phyloP scores from a whole-genome alignment of 495 filamentous ascomycete species.

The Acidiella bohemica region DNA sequence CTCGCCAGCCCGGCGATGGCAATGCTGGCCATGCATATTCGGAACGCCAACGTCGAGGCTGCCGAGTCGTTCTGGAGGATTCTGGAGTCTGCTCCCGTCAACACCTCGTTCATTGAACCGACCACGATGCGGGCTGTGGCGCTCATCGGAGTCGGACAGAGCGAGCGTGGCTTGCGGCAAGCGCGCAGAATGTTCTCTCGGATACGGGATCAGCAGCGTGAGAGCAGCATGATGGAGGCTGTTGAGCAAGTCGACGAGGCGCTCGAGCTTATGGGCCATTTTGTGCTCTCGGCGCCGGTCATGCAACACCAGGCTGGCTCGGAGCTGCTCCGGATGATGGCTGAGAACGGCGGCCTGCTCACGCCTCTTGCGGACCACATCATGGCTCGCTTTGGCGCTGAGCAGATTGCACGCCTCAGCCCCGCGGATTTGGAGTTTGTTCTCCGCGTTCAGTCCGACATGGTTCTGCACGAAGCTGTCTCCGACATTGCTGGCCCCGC shows the following conservation, averaged over 20 bases:
- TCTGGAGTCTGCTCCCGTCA: slow-evolving; percentile 33
- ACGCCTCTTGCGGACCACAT: slow-evolving; percentile 49
- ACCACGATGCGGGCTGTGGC: slow-evolving; percentile 76
- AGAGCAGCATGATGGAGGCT: slow-evolving; percentile 33
- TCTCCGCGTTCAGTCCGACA: slow-evolving; percentile 49
- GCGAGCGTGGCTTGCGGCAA: slow-evolving; percentile 60
- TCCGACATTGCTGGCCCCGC: slow-evolving; percentile 42
- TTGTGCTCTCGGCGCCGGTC: slow-evolving; percentile 37
- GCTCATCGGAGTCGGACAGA: slow-evolving; percentile 63
- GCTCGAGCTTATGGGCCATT: slow-evolving; percentile 56
- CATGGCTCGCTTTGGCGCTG: slow-evolving; percentile 45
- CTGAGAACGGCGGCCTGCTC: slow-evolving; percentile 51
- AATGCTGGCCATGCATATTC: slow-evolving; percentile 71
- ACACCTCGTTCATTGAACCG: slow-evolving; percentile 55
- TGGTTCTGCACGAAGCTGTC: slow-evolving; percentile 38
- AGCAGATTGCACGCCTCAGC: slow-evolving; percentile 42
- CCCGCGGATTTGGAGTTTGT: slow-evolving; percentile 46
- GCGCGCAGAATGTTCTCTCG: slow-evolving; percentile 72
- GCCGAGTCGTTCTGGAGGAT: slow-evolving; percentile 66
- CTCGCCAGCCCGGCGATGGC: slow-evolving; percentile 59
- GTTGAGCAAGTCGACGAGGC: slow-evolving; percentile 78
- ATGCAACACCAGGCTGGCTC: slow-evolving; percentile 42
- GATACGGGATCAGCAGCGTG: slow-evolving; percentile 45
- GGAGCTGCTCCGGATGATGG: slow-evolving; percentile 59
- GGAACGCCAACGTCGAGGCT: slow-evolving; percentile 58